Percentiles rank a stretch among this genome's conserved stretches.
Evolutionary conservation across 208 protist species (phyloP).

Genomic region (Leptomonas seymouri): DNA sequence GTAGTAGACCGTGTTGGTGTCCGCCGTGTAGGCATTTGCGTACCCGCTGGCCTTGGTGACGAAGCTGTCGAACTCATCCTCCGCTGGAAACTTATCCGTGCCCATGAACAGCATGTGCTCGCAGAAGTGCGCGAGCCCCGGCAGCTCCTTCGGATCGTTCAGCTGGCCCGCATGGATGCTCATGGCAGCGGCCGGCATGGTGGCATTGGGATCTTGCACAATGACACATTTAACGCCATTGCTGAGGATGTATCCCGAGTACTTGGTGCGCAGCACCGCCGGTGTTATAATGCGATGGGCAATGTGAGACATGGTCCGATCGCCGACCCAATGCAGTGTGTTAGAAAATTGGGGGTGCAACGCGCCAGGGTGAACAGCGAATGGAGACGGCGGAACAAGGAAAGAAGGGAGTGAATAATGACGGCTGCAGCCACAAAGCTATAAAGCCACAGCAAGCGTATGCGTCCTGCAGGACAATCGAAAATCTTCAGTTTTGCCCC

Average conservation of each 20-base stretch:
- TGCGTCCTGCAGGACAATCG: too few relatives aligned
- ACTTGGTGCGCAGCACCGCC: constrained; percentile 34
- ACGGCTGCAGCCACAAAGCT: too few relatives aligned
- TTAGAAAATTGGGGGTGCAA: too few relatives aligned
- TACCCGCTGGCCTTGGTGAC: constrained; percentile 74
- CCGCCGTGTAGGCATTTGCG: constrained; percentile 89
- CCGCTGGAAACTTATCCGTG: constrained; percentile 91
- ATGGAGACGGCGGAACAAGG: too few relatives aligned
- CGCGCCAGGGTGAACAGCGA: too few relatives aligned
- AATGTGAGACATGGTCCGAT: constrained; percentile 18
- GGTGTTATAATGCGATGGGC: constrained; percentile 55
- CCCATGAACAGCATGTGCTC: constrained; percentile 97
- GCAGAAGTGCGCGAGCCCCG: constrained; percentile 92
- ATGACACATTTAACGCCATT: constrained; percentile 84
- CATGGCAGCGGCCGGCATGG: constrained; percentile 74
- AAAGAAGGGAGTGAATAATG: too few relatives aligned
- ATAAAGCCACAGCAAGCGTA: too few relatives aligned
- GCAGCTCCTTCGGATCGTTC: constrained; percentile 64
- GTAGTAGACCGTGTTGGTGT: constrained; percentile 86
- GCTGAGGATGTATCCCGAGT: constrained; percentile 59
- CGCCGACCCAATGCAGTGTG: neutral
- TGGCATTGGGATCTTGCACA: constrained; percentile 65
- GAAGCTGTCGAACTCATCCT: constrained; percentile 84
- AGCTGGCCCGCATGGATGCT: constrained; percentile 68
- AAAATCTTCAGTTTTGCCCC: too few relatives aligned